Evolutionary conservation across 116 monocot genomes (phyloP).

Genomic region (Zostera marina): DNA sequence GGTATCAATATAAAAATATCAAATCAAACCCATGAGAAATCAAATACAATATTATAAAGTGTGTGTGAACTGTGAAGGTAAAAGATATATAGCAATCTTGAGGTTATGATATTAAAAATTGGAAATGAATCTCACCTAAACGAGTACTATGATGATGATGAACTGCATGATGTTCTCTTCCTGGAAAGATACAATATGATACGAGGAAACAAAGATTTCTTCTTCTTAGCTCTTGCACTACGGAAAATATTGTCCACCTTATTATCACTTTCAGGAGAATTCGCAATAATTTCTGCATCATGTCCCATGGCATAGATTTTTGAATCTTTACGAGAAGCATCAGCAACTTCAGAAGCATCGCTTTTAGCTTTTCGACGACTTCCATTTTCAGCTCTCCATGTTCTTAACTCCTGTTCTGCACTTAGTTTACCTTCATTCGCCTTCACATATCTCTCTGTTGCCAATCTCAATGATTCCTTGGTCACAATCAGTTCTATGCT

Average conservation of each 20-base stretch:
- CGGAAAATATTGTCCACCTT: neutral
- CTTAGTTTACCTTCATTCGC: constrained; percentile 53
- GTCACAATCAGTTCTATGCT: constrained; percentile 18
- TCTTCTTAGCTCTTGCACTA: constrained; percentile 10
- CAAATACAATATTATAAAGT: too few relatives aligned
- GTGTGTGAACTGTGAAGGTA: too few relatives aligned
- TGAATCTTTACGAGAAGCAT: constrained; percentile 3
- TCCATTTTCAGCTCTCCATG: constrained; percentile 55
- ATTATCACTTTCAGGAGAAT: neutral
- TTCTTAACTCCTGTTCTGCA: constrained; percentile 50
- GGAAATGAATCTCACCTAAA: too few relatives aligned
- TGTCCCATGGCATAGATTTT: constrained; percentile 3
- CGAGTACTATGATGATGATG: neutral
- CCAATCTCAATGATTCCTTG: constrained; percentile 34
- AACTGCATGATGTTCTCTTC: constrained; percentile 5
- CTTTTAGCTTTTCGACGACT: constrained; percentile 23
- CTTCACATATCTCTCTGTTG: constrained; percentile 39
- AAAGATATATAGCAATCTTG: too few relatives aligned
- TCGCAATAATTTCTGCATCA: neutral
- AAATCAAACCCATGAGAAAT: too few relatives aligned
- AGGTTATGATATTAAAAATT: too few relatives aligned
- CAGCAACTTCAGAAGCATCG: constrained; percentile 11
- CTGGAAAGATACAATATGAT: constrained; percentile 13
- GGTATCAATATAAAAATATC: too few relatives aligned
- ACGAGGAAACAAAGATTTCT: constrained; percentile 18